Evolutionary conservation across 768 basidiomycete species (phyloP).

Genomic region (Tylopilus rubrobrunneus): DNA sequence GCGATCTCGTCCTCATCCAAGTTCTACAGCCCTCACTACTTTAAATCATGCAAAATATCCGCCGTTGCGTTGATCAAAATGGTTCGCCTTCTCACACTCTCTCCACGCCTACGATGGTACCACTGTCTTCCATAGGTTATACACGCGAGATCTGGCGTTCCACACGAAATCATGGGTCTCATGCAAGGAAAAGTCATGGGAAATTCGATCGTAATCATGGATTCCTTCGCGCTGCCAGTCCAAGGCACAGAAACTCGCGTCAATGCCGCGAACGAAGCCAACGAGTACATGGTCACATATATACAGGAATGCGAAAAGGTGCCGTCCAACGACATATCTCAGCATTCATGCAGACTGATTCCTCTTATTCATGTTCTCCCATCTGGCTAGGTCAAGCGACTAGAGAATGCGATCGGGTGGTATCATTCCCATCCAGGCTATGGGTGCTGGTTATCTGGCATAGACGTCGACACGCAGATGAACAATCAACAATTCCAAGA

Average conservation of each 20-base stretch:
- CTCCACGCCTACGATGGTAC: not conserved
- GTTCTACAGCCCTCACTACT: constrained; percentile 62
- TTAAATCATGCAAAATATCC: constrained; percentile 91
- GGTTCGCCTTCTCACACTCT: constrained; percentile 36
- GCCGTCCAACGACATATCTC: constrained; percentile 8
- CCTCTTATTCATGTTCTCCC: not conserved
- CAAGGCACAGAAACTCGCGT: constrained; percentile 98
- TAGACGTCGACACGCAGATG: constrained; percentile 96
- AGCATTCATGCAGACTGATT: not conserved
- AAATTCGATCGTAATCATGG: constrained; percentile 80
- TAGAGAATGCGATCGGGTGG: constrained; percentile 93
- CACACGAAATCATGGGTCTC: constrained; percentile 98
- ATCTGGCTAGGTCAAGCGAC: constrained; percentile 62
- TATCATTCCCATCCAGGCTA: constrained; percentile 99
- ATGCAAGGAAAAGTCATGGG: constrained; percentile 96
- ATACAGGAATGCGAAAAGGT: constrained; percentile 79
- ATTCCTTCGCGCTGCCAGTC: constrained; percentile 95
- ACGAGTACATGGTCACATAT: constrained; percentile 98
- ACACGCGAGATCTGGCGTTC: constrained; percentile 94
- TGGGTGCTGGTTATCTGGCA: constrained; percentile 98
- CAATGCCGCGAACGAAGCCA: constrained; percentile 92
- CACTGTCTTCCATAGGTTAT: constrained; percentile 66
- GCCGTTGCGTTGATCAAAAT: constrained; percentile 96
- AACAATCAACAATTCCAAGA: constrained; percentile 94
- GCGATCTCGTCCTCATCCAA: not conserved